Evolutionary conservation across 2,329 filamentous ascomycete genomes (phyloP).

Genomic region (Arthrobotrys pseudoclavata): DNA sequence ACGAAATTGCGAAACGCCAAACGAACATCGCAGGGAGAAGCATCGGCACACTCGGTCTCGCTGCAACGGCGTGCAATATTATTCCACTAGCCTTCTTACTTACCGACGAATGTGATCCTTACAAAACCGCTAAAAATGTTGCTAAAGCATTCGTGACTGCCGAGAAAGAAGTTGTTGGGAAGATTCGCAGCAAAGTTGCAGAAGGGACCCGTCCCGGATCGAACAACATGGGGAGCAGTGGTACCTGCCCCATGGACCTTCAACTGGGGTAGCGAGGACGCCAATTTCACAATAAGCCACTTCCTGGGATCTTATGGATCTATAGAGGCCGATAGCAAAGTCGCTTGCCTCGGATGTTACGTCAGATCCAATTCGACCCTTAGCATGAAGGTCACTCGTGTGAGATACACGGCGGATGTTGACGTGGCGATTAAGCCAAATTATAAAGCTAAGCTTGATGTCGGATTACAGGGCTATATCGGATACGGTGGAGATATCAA

Average conservation of each 20-base stretch:
- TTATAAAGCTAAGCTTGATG: neutral
- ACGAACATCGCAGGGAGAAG: neutral
- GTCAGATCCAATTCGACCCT: neutral
- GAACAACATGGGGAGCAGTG: neutral
- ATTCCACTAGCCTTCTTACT: neutral
- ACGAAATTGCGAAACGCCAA: neutral
- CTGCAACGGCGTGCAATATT: neutral
- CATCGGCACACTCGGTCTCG: neutral
- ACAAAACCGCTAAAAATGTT: neutral
- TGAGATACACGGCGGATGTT: neutral
- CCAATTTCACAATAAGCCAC: neutral
- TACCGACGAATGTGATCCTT: neutral
- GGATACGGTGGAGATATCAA: neutral
- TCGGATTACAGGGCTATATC: neutral
- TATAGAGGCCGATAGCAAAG: neutral
- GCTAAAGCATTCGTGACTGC: neutral
- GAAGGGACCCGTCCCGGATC: neutral
- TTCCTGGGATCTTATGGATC: neutral
- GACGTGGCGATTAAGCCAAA: neutral
- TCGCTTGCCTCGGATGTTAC: slow-evolving; percentile 2
- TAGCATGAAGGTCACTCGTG: neutral
- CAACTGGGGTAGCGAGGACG: neutral
- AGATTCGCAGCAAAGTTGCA: neutral
- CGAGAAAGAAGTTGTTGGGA: neutral
- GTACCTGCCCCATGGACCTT: neutral